These are phyloP conservation scores for Cenchrus fungigraminus DNA, from an alignment of 176 grass and related monocot genomes.

Conservation along the genomic window DNA sequence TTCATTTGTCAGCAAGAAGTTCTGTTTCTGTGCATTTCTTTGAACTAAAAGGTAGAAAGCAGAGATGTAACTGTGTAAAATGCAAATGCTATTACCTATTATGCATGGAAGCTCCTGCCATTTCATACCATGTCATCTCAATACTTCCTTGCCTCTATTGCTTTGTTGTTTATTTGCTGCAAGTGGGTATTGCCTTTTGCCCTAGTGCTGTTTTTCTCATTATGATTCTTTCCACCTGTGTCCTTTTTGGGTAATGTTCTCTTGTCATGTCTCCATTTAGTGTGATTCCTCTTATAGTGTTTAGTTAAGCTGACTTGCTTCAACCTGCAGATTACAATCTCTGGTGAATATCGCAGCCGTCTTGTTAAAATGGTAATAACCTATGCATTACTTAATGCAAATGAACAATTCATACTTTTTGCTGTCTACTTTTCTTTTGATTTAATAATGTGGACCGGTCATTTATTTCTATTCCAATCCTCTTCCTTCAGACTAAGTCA, in stretches of 20 bases:
- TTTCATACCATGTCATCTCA: neutral
- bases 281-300: conserved; percentile 3
- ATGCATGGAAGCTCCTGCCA: neutral
- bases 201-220: neutral
- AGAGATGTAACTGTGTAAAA: conserved; percentile 8
- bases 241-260: neutral
- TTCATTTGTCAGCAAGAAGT: conserved; percentile 4
- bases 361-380: conserved; percentile 95
- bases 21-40: conserved; percentile 9
- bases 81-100: conserved; percentile 9
- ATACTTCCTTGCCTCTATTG: neutral
- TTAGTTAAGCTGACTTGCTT: conserved; percentile 42
- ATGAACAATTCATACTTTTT: conserved; percentile 6
- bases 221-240: conserved; percentile 20
- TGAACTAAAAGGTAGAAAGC: neutral
- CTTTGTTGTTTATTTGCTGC: neutral
- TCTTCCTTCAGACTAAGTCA: conserved; percentile 71
- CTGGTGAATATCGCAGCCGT: conserved; percentile 79
- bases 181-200: neutral
- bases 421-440: neutral
- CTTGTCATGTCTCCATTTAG: conserved; percentile 6
- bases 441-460: neutral
- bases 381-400: conserved; percentile 15
- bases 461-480: conserved; percentile 30
- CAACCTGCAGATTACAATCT: conserved; percentile 71